Conservation (phyloP, 2,329 filamentous ascomycete species). For the Exserohilum rostratum region DNA sequence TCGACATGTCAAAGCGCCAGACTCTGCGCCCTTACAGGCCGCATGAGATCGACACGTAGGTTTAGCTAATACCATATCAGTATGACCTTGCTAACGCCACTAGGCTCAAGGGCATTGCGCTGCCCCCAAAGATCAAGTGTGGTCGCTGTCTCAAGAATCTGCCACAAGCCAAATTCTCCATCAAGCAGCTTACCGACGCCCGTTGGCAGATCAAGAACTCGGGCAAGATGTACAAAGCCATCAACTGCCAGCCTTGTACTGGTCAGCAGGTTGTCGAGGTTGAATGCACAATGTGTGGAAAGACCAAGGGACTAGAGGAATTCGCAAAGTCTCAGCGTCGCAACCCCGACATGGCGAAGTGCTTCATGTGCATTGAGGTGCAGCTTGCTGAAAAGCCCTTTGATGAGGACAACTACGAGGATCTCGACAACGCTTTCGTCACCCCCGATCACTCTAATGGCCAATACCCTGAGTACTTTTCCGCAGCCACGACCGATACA, state of each 20-base stretch:
- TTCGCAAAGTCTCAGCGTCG: slow-evolving; percentile 59
- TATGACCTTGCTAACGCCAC: background rate
- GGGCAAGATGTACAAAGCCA: slow-evolving; percentile 25
- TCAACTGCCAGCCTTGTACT: slow-evolving; percentile 55
- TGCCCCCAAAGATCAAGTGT: slow-evolving; percentile 52
- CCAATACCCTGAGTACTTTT: slow-evolving; percentile 31
- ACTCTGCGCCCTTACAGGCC: slow-evolving; percentile 14
- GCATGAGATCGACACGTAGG: slow-evolving; percentile 21
- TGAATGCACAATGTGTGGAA: slow-evolving; percentile 55
- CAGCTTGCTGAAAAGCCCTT: slow-evolving; percentile 31
- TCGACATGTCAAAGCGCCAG: slow-evolving; percentile 7
- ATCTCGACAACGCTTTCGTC: slow-evolving; percentile 27
- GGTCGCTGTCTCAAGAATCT: slow-evolving; percentile 53
- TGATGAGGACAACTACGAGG: slow-evolving; percentile 42
- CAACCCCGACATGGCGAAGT: slow-evolving; percentile 51
- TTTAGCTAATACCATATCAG: background rate
- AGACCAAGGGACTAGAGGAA: slow-evolving; percentile 54
- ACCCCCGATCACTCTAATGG: slow-evolving; percentile 19
- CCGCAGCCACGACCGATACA: slow-evolving; percentile 11
- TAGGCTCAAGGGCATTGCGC: slow-evolving; percentile 27
- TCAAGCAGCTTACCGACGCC: slow-evolving; percentile 53
- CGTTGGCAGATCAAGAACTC: slow-evolving; percentile 23
- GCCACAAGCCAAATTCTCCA: slow-evolving; percentile 51
- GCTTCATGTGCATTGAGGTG: slow-evolving; percentile 39
- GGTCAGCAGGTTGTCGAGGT: slow-evolving; percentile 54